Percentiles rank a stretch among this genome's conserved stretches.
Evolutionary conservation across 768 basidiomycete genomes (phyloP).

Genomic region (Kwoniella dejecticola): DNA sequence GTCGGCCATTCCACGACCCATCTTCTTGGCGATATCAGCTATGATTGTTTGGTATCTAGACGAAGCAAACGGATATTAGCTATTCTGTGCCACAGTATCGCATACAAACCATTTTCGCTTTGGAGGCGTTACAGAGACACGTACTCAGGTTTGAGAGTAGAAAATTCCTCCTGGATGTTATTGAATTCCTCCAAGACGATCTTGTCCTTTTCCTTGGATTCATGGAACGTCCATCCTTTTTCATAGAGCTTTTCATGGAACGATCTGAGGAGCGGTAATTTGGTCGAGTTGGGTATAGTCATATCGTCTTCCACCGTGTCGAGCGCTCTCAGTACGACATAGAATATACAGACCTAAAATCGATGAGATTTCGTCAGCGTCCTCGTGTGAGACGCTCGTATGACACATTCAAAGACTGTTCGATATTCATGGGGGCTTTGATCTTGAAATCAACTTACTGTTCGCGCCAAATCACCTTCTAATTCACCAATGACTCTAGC

Average conservation of each 20-base stretch:
- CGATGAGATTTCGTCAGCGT: too few species aligned
- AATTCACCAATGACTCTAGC: conserved; percentile 92
- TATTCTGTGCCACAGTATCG: too few species aligned
- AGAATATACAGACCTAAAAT: conserved; percentile 84
- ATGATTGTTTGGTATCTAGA: conserved; percentile 71
- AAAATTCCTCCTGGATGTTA: conserved; percentile 76
- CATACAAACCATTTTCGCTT: too few species aligned
- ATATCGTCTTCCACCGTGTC: conserved; percentile 99
- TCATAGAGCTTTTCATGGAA: conserved; percentile 78
- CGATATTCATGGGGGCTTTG: too few species aligned
- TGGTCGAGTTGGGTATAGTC: conserved; percentile 82
- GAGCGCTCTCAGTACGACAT: conserved; percentile 87
- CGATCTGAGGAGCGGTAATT: conserved; percentile 78
- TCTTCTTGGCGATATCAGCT: conserved; percentile 77
- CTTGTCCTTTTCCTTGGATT: conserved; percentile 85
- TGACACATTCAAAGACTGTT: too few species aligned
- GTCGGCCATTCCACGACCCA: conserved; percentile 94
- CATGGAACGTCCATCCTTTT: conserved; percentile 83
- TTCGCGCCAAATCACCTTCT: conserved; percentile 89
- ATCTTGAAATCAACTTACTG: conserved; percentile 62
- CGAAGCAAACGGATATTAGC: not conserved
- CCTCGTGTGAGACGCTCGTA: too few species aligned
- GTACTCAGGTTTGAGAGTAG: conserved; percentile 67
- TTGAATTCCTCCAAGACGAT: conserved; percentile 81
- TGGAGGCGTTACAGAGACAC: too few species aligned